Percentiles rank a stretch among this genome's conserved stretches.
phyloP scores from a whole-genome alignment of 1,139 yeast species.

The Sugiyamaella neomexicana region DNA sequence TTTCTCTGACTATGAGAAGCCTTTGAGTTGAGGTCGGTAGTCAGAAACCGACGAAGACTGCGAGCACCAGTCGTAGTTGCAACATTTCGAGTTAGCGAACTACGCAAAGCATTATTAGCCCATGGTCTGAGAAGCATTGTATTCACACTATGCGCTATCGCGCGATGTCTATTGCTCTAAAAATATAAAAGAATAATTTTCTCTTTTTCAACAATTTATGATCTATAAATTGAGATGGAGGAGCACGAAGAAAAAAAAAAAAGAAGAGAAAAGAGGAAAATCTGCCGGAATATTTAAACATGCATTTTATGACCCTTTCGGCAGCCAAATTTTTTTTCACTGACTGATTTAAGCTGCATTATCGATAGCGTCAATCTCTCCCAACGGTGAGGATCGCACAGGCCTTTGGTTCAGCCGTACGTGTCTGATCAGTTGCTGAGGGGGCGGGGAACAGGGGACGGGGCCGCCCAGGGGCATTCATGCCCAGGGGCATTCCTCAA shows the following conservation, averaged over 20 bases:
- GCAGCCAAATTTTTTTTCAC: not conserved
- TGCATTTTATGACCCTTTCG: slow-evolving; percentile 5
- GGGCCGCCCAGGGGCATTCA: too few species aligned
- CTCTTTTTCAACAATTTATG: slow-evolving; percentile 16
- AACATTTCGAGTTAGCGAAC: slow-evolving; percentile 1
- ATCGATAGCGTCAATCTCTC: not conserved
- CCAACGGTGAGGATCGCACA: too few species aligned
- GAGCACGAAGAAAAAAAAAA: slow-evolving; percentile 17
- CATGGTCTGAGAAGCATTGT: slow-evolving; percentile 10
- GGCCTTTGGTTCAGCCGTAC: not conserved
- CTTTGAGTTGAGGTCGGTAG: slow-evolving; percentile 7
- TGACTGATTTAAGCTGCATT: not conserved
- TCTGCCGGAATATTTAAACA: slow-evolving; percentile 1
- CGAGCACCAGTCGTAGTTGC: not conserved
- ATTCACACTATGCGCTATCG: not conserved
- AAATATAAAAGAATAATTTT: slow-evolving; percentile 7
- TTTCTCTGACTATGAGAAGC: slow-evolving; percentile 14
- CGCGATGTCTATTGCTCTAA: slow-evolving; percentile 11
- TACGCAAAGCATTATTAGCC: slow-evolving; percentile 9
- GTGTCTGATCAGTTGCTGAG: too few species aligned
- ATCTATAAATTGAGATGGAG: slow-evolving; percentile 17
- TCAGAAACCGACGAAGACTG: slow-evolving; percentile 1
- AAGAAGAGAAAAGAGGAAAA: not conserved
- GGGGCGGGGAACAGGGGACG: not conserved
- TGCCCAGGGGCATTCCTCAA: too few species aligned